Evolutionary conservation across 2,329 filamentous ascomycete genomes (phyloP), one percentile per base, ranked within the genome.

Genomic region (Pyrenophora teres): DNA sequence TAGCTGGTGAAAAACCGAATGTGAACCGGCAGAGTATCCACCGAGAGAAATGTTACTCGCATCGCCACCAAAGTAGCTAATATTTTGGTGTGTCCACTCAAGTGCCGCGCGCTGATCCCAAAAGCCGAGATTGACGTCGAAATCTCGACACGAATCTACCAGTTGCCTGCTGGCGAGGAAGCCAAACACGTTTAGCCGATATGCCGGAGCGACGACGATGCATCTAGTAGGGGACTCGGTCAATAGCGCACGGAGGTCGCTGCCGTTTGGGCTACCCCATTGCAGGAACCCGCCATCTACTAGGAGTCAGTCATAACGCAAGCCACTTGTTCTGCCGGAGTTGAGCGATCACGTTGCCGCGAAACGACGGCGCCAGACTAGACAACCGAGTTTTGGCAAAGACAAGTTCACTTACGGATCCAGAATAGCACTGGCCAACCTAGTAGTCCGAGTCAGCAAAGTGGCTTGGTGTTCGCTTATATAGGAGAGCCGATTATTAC

Each of bases 371-470:
- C 15, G 30, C 32, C 43, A 53, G 39, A 38, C 30, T 19, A 54
- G 21, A 32, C 16, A n/a, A 10, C 15, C 35, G 18, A 27, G 15
- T n/a, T 32, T 32, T 8, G 32, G 10, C 13, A 8, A 18, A 4
- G 25, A 39, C 25, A 33, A 10, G 32, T 40, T 31, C 12, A 71
- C 76, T 55, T 75, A 78, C 81, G 82, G 40, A 84, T 81, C 65
- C 78, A 84, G 59, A 85, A 79, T 43, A 82, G 74, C 0, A 85
- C 81, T 4, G 83, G 83, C 81, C 82, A 85, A 13, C 82, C 80
- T 72, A 30, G 7, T 13, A 2, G 27, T 25, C 15, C 15, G 19
- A 15, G 32, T 62, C 33, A 62, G 52, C 33, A 27, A 10, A 32
- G 35, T 15, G 25, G 4, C 9, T 48, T 15, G 13, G 36, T 7